Evolutionary conservation across 257 asterid genomes (phyloP).

Genomic region (Coffea eugenioides): DNA sequence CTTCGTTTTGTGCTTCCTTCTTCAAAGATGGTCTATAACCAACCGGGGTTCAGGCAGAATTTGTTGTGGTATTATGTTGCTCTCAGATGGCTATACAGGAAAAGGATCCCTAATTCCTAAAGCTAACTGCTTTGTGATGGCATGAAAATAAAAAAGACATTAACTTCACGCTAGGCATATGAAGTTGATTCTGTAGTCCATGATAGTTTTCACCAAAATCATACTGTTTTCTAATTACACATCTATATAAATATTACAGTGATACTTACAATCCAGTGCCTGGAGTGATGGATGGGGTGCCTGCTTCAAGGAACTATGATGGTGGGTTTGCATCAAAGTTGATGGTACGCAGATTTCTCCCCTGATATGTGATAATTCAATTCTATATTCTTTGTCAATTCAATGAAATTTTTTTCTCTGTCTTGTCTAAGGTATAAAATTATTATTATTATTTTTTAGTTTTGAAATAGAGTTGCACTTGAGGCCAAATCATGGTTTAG

Average conservation of each 20-base stretch:
- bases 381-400: not conserved
- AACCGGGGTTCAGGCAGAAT: not conserved
- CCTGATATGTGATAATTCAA: not conserved
- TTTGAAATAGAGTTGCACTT: not conserved
- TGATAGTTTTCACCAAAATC: not conserved
- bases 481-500: not conserved
- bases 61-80: not conserved
- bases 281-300: constrained; percentile 94
- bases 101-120: not conserved
- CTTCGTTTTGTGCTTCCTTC: not conserved
- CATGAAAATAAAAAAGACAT: not conserved
- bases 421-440: not conserved
- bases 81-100: not conserved
- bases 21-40: not conserved
- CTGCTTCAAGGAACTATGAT: constrained; percentile 77
- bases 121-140: not conserved
- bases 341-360: constrained; percentile 49
- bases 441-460: no score
- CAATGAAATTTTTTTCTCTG: not conserved
- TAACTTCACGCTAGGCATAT: not conserved
- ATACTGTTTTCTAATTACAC: not conserved
- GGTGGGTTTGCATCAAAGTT: constrained; percentile 92
- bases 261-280: constrained; percentile 97
- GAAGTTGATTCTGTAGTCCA: not conserved
- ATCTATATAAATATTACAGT: constrained; percentile 32